These are phyloP conservation scores for Phytophthora citricola DNA, from an alignment of 352 stramenopile genomes.

Conservation along the genomic window DNA sequence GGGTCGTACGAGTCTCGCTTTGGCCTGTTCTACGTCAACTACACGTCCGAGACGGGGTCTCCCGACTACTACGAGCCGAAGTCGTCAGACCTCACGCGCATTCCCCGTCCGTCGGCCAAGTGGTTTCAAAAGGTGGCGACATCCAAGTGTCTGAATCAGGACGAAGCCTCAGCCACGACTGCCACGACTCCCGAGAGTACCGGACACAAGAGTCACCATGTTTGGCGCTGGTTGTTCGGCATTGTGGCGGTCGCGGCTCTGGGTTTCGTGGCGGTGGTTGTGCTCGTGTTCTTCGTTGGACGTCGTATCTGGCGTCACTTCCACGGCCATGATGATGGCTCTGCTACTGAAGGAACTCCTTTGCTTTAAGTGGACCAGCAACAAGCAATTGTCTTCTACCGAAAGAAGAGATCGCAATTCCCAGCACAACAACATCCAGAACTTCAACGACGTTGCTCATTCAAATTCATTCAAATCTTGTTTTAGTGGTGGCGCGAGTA, in stretches of 20 bases:
- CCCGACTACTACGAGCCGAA: slow-evolving; percentile 28
- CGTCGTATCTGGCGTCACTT: slow-evolving; percentile 37
- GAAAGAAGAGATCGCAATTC: too few relatives aligned
- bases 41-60: slow-evolving; percentile 34
- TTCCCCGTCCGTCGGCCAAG: slow-evolving; percentile 44
- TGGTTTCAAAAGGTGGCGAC: slow-evolving; percentile 38
- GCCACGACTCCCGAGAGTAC: slow-evolving; percentile 4
- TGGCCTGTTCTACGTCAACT: slow-evolving; percentile 63
- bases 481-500: slow-evolving; percentile 14
- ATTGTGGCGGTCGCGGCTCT: slow-evolving; percentile 27
- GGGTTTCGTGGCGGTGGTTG: slow-evolving; percentile 29
- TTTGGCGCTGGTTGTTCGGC: slow-evolving; percentile 35
- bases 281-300: slow-evolving; percentile 25
- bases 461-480: slow-evolving; percentile 23
- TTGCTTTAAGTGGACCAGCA: slow-evolving; percentile 7
- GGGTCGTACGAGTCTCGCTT: slow-evolving; percentile 48
- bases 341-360: slow-evolving; percentile 25
- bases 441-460: background rate
- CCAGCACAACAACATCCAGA: background rate
- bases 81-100: slow-evolving; percentile 37
- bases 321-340: slow-evolving; percentile 18
- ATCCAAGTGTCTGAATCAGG: slow-evolving; percentile 27
- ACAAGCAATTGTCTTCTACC: too few relatives aligned
- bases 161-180: slow-evolving; percentile 14
- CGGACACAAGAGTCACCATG: slow-evolving; percentile 22